Base-by-base conservation (phyloP, 2,329 filamentous ascomycete species). In the Catunica adiposa region DNA sequence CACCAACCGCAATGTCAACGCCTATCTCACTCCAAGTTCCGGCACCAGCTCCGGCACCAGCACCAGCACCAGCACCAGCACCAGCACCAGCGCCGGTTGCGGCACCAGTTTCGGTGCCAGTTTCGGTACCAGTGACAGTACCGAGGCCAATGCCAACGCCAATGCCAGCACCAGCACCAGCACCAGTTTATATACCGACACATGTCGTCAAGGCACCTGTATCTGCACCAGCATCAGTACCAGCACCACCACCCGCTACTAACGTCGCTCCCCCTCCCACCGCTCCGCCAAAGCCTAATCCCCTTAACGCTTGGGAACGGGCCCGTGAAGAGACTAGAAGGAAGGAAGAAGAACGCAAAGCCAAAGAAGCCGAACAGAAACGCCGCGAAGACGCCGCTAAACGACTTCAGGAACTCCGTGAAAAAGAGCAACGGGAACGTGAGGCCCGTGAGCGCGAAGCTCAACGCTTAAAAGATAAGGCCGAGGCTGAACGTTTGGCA, bases 311-410 rank as follows among this genome's bases (percentile, higher is more conserved):
- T 0, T 85, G 82, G 82, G 81, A 85, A 61, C 83, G 79, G 64
- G 82, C 81, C 2, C 72, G 82, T 55, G 82, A 86, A 63, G 82
- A 85, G 61, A 83, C 77, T 20, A 71, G 77, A 46, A 76, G 72
- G 57, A 74, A 75, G 56, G 81, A 83, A 61, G 80, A 82, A 60
- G 79, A 84, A 60, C 78, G 79, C 9, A 82, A 74, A 62, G 70
- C 70, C 1, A 75, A 72, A 59, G 78, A 81, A 60, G 79, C 77
- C 2, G 80, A 84, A 60, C 74, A 77, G 60, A 78, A 78, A 60
- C 71, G 75, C 59, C 75, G 73, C 42, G 77, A 80, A 34, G 77
- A 79, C n/a, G 68, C 74, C 2, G 70, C 74, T 37, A 73, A 69
- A 57, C 68, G 72, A 55, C 64, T 80, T 1, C 74, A 70, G 31